These are phyloP conservation scores for Xylaria sp. DNA, from an alignment of 2,329 filamentous ascomycete genomes.

Conservation along the genomic window DNA sequence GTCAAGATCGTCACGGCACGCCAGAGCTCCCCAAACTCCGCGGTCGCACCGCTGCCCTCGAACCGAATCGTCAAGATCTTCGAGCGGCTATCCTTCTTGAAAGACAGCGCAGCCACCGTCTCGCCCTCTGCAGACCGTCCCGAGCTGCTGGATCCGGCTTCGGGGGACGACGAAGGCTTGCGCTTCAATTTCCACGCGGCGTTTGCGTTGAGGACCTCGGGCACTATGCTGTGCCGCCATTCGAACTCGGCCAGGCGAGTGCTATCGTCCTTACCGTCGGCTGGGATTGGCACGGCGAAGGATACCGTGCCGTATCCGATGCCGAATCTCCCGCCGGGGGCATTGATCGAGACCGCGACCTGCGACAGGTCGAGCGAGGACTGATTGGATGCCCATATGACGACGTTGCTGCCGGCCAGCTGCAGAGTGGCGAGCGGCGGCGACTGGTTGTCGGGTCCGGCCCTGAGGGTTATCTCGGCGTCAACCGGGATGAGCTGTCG, in stretches of 20 bases:
- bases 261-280: background rate
- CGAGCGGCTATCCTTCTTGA: slow-evolving; percentile 9
- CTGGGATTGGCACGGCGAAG: background rate
- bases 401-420: background rate
- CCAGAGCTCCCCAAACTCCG: background rate
- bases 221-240: slow-evolving; percentile 2
- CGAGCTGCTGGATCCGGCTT: background rate
- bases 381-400: background rate
- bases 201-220: background rate
- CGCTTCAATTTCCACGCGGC: background rate
- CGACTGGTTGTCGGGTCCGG: background rate
- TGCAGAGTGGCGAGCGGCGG: background rate
- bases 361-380: background rate
- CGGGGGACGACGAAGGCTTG: background rate
- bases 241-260: background rate
- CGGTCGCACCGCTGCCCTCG: slow-evolving; percentile 5
- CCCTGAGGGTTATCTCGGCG: background rate
- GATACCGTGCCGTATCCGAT: background rate
- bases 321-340: background rate
- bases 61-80: slow-evolving; percentile 4
- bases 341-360: background rate
- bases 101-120: slow-evolving; percentile 2
- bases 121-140: background rate
- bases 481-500: background rate
- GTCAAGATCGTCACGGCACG: background rate